A percentile compares a stretch with the other conserved stretches of the same genome.
These are phyloP conservation scores for Diaporthe sp. DNA, from an alignment of 2,329 filamentous ascomycete species.

Conservation along the genomic window DNA sequence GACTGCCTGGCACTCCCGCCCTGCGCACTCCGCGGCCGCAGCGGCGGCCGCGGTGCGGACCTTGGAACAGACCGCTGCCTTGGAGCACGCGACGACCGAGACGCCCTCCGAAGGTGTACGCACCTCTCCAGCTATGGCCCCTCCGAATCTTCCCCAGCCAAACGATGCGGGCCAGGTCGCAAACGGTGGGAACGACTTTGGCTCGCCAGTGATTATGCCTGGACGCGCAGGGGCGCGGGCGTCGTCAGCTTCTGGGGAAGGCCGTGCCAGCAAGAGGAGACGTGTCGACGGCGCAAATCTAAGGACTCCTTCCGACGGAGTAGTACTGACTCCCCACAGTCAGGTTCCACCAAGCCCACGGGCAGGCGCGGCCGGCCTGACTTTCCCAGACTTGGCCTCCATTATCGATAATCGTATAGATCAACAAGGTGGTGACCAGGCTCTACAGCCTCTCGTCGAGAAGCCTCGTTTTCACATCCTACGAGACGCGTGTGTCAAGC, in stretches of 20 bases:
- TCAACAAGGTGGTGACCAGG: background rate
- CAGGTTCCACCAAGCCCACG: background rate
- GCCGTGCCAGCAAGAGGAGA: slow-evolving; percentile 30
- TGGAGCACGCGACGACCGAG: background rate
- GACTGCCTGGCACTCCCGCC: background rate
- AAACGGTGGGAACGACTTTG: background rate
- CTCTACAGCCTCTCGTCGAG: slow-evolving; percentile 49
- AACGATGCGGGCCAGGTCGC: background rate
- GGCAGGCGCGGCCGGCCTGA: background rate
- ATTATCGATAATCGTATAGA: slow-evolving; percentile 17
- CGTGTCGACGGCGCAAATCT: slow-evolving; percentile 26
- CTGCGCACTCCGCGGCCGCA: background rate
- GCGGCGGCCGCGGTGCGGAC: background rate
- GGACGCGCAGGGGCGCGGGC: background rate
- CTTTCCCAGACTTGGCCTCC: background rate
- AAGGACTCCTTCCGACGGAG: slow-evolving; percentile 19
- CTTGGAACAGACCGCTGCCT: background rate
- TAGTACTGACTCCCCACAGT: slow-evolving; percentile 32
- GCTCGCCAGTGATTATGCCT: background rate
- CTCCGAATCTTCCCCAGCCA: slow-evolving; percentile 8
- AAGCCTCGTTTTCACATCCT: slow-evolving; percentile 64
- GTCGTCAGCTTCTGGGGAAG: background rate
- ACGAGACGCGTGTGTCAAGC: slow-evolving; percentile 60
- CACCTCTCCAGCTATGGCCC: slow-evolving; percentile 23
- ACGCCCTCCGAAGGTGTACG: background rate